Conservation (phyloP, 2,329 filamentous ascomycete genomes). For the Penicillium brevicompactum region DNA sequence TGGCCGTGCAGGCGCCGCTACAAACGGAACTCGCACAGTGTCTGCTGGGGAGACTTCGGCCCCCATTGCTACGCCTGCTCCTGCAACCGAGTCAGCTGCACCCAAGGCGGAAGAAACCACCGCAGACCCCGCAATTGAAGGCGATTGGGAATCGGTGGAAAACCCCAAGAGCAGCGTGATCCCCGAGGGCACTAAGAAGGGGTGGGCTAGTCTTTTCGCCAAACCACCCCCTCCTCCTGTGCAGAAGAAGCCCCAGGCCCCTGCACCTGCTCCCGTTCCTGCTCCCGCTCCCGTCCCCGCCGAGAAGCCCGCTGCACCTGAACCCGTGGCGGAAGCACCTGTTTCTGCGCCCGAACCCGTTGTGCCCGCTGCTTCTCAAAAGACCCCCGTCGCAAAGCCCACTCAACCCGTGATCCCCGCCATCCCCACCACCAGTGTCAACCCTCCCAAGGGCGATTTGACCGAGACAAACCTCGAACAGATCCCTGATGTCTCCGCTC, state of each 20-base stretch:
- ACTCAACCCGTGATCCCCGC: conserved; percentile 36
- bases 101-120: conserved; percentile 21
- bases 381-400: conserved; percentile 41
- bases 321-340: conserved; percentile 37
- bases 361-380: conserved; percentile 35
- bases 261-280: conserved; percentile 31
- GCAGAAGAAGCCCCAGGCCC: conserved; percentile 52
- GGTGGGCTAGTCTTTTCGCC: conserved; percentile 75
- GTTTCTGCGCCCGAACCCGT: conserved; percentile 50
- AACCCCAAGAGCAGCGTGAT: conserved; percentile 36
- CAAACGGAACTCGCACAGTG: conserved; percentile 45
- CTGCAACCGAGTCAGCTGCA: conserved; percentile 6
- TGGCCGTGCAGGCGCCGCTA: conserved; percentile 41
- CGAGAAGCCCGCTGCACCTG: conserved; percentile 34
- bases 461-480: conserved; percentile 93
- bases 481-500: conserved; percentile 77
- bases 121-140: conserved; percentile 26
- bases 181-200: conserved; percentile 46
- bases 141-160: conserved; percentile 25
- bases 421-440: conserved; percentile 51
- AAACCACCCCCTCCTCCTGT: conserved; percentile 58
- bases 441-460: conserved; percentile 76
- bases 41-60: conserved; percentile 24
- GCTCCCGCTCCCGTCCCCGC: conserved; percentile 28
- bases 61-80: conserved; percentile 11